Conservation (phyloP, 2,329 filamentous ascomycete genomes). For the Rhytidhysteron rufulum region DNA sequence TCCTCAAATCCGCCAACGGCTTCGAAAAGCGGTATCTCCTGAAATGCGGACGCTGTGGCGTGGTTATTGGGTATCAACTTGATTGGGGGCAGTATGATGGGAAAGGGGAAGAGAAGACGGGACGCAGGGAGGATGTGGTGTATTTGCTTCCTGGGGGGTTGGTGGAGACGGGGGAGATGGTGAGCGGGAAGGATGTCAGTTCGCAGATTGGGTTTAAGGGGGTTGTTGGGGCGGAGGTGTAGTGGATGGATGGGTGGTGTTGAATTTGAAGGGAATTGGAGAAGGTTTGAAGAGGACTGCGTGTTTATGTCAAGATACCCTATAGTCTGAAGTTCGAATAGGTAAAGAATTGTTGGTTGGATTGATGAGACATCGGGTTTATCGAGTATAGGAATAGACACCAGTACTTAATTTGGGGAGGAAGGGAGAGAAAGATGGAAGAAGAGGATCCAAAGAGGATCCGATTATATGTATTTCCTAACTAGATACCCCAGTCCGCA, state of each 20-base stretch:
- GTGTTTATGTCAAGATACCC: too few relatives aligned
- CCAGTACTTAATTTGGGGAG: too few relatives aligned
- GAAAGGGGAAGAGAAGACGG: constrained; percentile 18
- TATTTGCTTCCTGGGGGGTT: constrained; percentile 61
- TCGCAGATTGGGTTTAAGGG: constrained; percentile 1
- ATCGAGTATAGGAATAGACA: too few relatives aligned
- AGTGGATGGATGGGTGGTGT: neutral
- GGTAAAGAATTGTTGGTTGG: too few relatives aligned
- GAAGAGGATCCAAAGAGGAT: too few relatives aligned
- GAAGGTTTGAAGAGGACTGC: too few relatives aligned
- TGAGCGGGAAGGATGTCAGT: constrained; percentile 31
- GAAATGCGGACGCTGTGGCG: constrained; percentile 58
- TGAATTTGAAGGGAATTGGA: neutral
- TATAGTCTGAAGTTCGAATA: too few relatives aligned
- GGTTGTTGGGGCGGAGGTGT: neutral
- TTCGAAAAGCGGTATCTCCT: constrained; percentile 63
- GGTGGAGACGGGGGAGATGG: constrained; percentile 56
- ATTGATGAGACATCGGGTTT: too few relatives aligned
- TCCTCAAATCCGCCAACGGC: constrained; percentile 57
- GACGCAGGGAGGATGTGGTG: constrained; percentile 45
- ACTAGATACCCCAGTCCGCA: neutral
- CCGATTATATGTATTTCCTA: neutral
- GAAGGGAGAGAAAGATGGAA: too few relatives aligned
- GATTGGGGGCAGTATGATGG: constrained; percentile 48
- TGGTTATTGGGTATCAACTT: constrained; percentile 61